Base-by-base conservation (phyloP, 106 monocot species). In the Allium sativum region DNA sequence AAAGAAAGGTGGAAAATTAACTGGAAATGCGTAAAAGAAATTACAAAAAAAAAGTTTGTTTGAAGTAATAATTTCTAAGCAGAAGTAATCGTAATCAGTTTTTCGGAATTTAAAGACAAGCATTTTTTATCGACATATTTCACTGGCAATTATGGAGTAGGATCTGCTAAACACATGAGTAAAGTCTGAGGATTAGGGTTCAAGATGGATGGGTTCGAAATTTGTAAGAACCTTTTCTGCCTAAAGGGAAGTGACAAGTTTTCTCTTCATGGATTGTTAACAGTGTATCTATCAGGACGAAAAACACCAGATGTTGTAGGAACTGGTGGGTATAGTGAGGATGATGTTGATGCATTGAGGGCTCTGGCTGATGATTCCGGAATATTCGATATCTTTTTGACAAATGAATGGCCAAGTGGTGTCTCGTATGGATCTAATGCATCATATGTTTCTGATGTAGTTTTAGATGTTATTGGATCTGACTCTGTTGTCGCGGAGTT, bases 91-190 rank as follows among this genome's bases (percentile, higher is more conserved):
- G n/a, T n/a, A n/a, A n/a, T n/a, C n/a, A n/a, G n/a, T n/a, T n/a
- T n/a, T n/a, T n/a, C n/a, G n/a, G n/a, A n/a, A n/a, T n/a, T n/a
- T n/a, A n/a, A n/a, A n/a, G n/a, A n/a, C n/a, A n/a, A n/a, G n/a
- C n/a, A n/a, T n/a, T n/a, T n/a, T n/a, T n/a, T n/a, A n/a, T n/a
- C 87, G 1, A 96, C 96, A 10, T 96, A 96, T 71, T 96, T 96
- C 84, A 96, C 69, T 12, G 96, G 96, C 4, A 87, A 84, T 48
- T 96, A 91, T 61, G 83, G 93, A 52, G 68, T 21, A 44, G 78
- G 72, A 12, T 77, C 82, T 16, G 73, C 67, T 15, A 65, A 65
- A 12, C 56, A 60, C 47, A 76, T 83, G 19, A 56, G 59, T 10
- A 65, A 70, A 5, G 77, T 66, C 11, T 90, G 93, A 6, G 55